Percentiles rank a stretch among this genome's conserved stretches.
Evolutionary conservation across 2,329 filamentous ascomycete genomes (phyloP).

Genomic region (Ophiosphaerella herpotricha): DNA sequence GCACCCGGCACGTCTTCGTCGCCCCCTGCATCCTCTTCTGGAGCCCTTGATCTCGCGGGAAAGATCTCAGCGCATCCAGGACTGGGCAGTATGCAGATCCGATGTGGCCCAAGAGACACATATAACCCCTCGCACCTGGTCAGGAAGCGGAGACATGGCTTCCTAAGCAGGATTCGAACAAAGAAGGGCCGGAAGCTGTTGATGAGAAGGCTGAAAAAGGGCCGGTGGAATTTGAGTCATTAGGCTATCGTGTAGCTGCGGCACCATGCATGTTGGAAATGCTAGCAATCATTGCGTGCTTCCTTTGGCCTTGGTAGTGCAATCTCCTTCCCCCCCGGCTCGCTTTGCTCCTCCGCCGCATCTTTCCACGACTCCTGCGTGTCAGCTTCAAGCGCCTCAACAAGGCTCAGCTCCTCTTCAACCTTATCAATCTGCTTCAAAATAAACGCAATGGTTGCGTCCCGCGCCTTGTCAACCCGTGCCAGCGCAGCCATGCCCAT

Average conservation of each 20-base stretch:
- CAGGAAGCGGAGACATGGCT: conserved; percentile 66
- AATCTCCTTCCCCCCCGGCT: conserved; percentile 5
- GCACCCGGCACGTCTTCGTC: conserved; percentile 21
- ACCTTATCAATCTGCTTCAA: conserved; percentile 58
- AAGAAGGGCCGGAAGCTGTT: conserved; percentile 60
- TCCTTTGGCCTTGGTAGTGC: conserved; percentile 10
- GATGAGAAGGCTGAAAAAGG: conserved; percentile 59
- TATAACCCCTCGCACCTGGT: conserved; percentile 64
- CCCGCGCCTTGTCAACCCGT: conserved; percentile 55
- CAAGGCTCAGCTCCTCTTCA: conserved; percentile 47
- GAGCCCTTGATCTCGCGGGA: conserved; percentile 40
- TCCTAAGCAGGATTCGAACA: conserved; percentile 58
- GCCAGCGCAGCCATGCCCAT: conserved; percentile 49
- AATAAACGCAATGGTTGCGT: conserved; percentile 58
- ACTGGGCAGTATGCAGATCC: conserved; percentile 47
- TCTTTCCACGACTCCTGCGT: conserved; percentile 22
- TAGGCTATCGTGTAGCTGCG: conserved; percentile 3
- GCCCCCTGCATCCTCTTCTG: conserved; percentile 14
- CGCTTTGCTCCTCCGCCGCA: conserved; percentile 7
- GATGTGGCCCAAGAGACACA: conserved; percentile 58
- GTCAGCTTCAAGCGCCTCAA: conserved; percentile 28
- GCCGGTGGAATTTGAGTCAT: conserved; percentile 50
- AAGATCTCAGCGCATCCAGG: conserved; percentile 45
- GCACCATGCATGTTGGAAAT: no score
- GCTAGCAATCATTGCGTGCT: background rate